A percentile compares a stretch with the other conserved stretches of the same genome.
Conservation (phyloP, 345 rosid genomes). For the Aethionema arabicum region DNA sequence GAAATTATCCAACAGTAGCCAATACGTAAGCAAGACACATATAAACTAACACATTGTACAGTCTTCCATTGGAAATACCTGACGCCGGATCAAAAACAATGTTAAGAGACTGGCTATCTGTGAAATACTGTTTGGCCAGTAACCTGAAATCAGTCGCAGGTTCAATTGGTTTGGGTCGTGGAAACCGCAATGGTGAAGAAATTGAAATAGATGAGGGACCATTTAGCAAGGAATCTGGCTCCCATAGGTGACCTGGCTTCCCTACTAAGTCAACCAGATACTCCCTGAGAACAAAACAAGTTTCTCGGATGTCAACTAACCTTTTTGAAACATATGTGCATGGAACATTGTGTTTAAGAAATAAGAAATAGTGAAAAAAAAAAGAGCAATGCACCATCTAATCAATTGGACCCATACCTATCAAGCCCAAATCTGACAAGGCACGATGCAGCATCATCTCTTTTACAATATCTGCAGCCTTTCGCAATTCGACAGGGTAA, state of each 20-base stretch:
- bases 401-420: constrained; percentile 49
- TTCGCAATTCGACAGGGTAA: constrained; percentile 98
- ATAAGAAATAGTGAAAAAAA: constrained; percentile 5
- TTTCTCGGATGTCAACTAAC: constrained; percentile 30
- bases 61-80: constrained; percentile 49
- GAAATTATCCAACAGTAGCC: constrained; percentile 9
- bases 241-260: constrained; percentile 86
- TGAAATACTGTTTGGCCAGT: constrained; percentile 89
- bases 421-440: constrained; percentile 95
- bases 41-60: not conserved
- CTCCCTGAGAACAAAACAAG: constrained; percentile 66
- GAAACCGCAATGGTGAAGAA: constrained; percentile 96
- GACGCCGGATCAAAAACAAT: constrained; percentile 70
- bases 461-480: constrained; percentile 91
- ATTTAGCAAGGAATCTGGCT: constrained; percentile 94
- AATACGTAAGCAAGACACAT: not conserved
- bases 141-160: constrained; percentile 71
- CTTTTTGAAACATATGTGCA: not conserved
- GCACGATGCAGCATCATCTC: constrained; percentile 91
- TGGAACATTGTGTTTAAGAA: not conserved
- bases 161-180: constrained; percentile 65
- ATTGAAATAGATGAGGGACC: constrained; percentile 93
- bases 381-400: constrained; percentile 1
- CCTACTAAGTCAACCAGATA: constrained; percentile 88
- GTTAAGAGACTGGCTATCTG: constrained; percentile 70